phyloP scores from a whole-genome alignment of 1,284 basidiomycete genomes.

The Meripilus lineatus region DNA sequence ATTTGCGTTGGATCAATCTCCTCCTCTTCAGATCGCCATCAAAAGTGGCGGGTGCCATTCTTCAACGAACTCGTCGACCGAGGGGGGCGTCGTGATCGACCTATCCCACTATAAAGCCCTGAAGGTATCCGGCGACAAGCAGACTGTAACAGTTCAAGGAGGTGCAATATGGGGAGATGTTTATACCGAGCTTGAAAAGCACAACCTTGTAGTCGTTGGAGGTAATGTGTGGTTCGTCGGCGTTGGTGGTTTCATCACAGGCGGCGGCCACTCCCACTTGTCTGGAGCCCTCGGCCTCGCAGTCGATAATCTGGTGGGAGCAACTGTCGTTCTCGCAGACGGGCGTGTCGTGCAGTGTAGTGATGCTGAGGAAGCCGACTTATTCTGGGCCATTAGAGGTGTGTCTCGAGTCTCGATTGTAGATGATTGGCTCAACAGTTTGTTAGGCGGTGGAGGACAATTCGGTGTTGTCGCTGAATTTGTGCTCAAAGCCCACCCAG shows the following conservation, averaged over 20 bases:
- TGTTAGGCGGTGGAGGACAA: constrained; percentile 37
- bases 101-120: constrained; percentile 29
- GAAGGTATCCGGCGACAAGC: constrained; percentile 23
- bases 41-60: constrained; percentile 22
- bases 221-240: constrained; percentile 20
- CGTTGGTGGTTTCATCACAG: constrained; percentile 29
- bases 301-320: constrained; percentile 34
- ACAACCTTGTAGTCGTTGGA: constrained; percentile 27
- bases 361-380: constrained; percentile 26
- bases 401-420: neutral
- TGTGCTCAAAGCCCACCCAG: constrained; percentile 29
- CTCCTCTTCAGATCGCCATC: constrained; percentile 21
- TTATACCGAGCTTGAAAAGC: constrained; percentile 26
- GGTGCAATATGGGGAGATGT: constrained; percentile 33
- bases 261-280: constrained; percentile 37
- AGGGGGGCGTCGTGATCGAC: constrained; percentile 37
- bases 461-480: constrained; percentile 46
- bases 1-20: constrained; percentile 15
- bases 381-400: constrained; percentile 35
- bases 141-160: constrained; percentile 27
- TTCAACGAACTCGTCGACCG: constrained; percentile 23
- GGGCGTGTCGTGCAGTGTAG: constrained; percentile 30
- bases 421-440: neutral
- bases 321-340: constrained; percentile 32
- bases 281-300: constrained; percentile 32